A percentile compares a stretch with the other conserved stretches of the same genome.
These are phyloP conservation scores for Geranium incanum DNA, from an alignment of 441 rosid genomes.

Conservation along the genomic window DNA sequence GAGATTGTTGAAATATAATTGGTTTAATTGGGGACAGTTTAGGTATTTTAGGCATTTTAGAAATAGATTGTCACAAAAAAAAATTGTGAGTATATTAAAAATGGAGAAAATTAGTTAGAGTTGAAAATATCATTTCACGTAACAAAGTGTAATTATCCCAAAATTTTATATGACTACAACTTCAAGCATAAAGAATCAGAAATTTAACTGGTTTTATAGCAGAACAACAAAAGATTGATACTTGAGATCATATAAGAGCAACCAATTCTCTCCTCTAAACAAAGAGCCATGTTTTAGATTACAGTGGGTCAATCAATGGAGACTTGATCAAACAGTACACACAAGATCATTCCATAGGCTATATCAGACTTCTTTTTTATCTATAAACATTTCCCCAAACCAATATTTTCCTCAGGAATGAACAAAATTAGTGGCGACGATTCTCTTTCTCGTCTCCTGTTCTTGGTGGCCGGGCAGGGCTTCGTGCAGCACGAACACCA, in stretches of 20 bases:
- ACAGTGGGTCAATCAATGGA: background rate
- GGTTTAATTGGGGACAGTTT: too few species aligned
- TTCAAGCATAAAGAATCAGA: background rate
- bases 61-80: too few species aligned
- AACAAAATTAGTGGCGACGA: conserved; percentile 29
- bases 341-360: conserved; percentile 7
- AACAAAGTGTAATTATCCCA: too few species aligned
- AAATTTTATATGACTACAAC: too few species aligned
- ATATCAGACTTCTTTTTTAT: background rate
- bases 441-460: conserved; percentile 75
- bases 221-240: background rate
- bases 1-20: too few species aligned
- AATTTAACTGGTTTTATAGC: background rate
- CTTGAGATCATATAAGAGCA: background rate
- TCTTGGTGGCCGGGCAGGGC: conserved; percentile 42
- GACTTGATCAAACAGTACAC: conserved; percentile 8
- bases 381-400: background rate
- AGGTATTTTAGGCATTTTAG: too few species aligned
- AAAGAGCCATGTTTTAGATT: background rate
- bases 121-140: too few species aligned
- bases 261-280: background rate
- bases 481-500: conserved; percentile 27
- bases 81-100: too few species aligned
- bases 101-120: too few species aligned
- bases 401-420: background rate